phyloP scores from a whole-genome alignment of 2,329 filamentous ascomycete species.

The Cercospora sp. region DNA sequence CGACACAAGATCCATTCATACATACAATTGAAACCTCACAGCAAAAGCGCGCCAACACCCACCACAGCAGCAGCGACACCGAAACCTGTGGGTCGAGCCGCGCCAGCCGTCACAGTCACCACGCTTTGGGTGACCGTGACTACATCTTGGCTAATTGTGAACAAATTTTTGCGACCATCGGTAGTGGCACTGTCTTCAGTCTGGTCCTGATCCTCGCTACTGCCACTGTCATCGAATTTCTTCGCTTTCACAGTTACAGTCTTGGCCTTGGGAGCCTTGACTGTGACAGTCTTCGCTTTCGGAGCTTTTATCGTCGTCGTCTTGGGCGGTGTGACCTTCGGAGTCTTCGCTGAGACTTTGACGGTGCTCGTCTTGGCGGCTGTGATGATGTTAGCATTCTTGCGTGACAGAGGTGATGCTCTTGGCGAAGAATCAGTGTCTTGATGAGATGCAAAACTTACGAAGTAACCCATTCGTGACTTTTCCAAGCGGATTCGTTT shows the following conservation, averaged over 20 bases:
- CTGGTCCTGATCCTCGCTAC: background rate
- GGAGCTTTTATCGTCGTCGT: background rate
- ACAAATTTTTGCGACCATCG: background rate
- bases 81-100: background rate
- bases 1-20: background rate
- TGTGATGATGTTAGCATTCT: background rate
- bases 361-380: background rate
- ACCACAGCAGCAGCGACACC: background rate
- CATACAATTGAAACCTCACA: background rate
- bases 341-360: background rate
- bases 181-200: background rate
- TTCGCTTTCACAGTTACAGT: background rate
- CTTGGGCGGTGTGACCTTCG: background rate
- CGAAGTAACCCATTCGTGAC: constrained; percentile 6
- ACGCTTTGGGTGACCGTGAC: background rate
- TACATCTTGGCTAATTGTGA: background rate
- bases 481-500: background rate
- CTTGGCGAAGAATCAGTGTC: background rate
- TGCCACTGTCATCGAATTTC: background rate
- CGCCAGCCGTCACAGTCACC: background rate
- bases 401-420: background rate
- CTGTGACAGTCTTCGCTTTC: background rate
- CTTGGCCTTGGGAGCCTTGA: background rate
- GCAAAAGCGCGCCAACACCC: background rate
- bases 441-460: background rate